Evolutionary conservation across 139 green algal genomes (phyloP).

Genomic region (Chlorella sp.): DNA sequence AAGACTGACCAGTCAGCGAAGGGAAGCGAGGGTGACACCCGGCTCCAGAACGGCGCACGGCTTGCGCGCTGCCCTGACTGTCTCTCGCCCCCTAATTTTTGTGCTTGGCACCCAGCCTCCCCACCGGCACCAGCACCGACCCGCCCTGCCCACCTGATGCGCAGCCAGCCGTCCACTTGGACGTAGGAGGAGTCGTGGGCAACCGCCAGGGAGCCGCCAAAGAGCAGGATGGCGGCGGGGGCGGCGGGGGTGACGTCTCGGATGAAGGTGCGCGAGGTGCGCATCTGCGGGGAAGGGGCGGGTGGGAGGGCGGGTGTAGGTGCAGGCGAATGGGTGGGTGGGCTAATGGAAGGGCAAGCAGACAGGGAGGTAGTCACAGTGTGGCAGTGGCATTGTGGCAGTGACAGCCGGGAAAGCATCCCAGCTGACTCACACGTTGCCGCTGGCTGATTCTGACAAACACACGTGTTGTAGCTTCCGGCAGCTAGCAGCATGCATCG

Average conservation of each 20-base stretch:
- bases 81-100: neutral
- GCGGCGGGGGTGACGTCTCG: conserved; percentile 84
- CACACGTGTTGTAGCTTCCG: too few relatives aligned
- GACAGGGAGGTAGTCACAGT: too few relatives aligned
- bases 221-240: conserved; percentile 86
- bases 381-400: too few relatives aligned
- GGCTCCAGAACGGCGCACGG: neutral
- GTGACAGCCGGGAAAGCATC: too few relatives aligned
- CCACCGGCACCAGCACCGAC: neutral
- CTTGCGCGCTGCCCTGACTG: neutral
- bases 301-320: neutral
- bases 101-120: neutral
- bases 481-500: too few relatives aligned
- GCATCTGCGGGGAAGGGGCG: conserved; percentile 64
- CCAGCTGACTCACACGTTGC: too few relatives aligned
- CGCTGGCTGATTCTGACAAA: too few relatives aligned
- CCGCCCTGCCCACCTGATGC: conserved; percentile 28
- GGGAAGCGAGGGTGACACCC: too few relatives aligned
- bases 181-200: conserved; percentile 73
- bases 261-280: conserved; percentile 80
- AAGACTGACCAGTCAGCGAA: too few relatives aligned
- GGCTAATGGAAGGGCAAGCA: too few relatives aligned
- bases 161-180: conserved; percentile 79
- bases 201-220: conserved; percentile 76
- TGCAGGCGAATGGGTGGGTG: too few relatives aligned